Percentiles rank a stretch among this genome's conserved stretches.
phyloP scores from a whole-genome alignment of 1,284 basidiomycete species.

The Melampsora americana region DNA sequence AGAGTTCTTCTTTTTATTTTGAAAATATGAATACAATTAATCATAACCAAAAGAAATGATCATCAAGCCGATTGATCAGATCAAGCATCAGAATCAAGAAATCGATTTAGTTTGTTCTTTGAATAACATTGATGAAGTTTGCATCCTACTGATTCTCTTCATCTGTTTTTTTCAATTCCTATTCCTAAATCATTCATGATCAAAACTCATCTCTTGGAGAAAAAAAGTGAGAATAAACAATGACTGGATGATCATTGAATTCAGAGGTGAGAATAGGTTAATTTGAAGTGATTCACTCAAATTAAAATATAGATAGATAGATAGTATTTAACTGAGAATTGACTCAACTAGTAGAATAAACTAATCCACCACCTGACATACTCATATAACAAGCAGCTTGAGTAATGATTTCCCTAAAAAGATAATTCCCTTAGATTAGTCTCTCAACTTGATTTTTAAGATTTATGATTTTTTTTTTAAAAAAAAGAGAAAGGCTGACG shows the following conservation, averaged over 20 bases:
- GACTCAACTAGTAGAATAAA: conserved; percentile 89
- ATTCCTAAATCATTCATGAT: not conserved
- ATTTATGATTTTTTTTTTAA: not conserved
- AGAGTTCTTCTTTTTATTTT: no score
- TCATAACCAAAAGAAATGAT: no score
- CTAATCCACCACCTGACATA: conserved; percentile 84
- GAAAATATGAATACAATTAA: no score
- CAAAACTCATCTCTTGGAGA: conserved; percentile 43
- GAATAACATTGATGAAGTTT: no score
- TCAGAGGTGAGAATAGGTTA: not conserved
- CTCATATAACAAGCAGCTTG: conserved; percentile 87
- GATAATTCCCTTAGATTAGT: no score
- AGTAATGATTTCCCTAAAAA: conserved; percentile 64
- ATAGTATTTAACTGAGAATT: conserved; percentile 52
- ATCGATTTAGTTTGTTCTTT: no score
- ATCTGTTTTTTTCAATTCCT: no score
- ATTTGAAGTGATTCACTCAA: not conserved
- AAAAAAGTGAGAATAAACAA: conserved; percentile 44
- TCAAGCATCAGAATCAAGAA: no score
- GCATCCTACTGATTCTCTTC: no score
- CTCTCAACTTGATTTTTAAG: no score
- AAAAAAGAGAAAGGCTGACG: no score
- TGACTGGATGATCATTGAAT: conserved; percentile 7
- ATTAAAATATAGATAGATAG: not conserved
- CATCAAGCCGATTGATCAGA: no score